Evolutionary conservation across 805 yeast species (phyloP).

Genomic region (Yarrowia sp.): DNA sequence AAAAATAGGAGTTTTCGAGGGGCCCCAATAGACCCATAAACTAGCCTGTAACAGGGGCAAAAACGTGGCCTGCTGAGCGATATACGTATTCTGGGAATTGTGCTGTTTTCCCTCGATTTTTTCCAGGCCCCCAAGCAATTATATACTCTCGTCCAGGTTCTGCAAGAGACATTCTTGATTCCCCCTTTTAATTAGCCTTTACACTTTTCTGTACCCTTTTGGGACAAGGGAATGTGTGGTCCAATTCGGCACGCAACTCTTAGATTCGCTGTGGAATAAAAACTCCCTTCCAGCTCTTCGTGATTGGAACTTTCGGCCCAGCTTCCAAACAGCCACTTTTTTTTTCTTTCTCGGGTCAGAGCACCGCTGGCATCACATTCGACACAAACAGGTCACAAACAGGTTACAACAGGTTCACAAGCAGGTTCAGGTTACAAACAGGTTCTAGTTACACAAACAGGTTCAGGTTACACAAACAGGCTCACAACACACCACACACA

Average conservation of each 20-base stretch:
- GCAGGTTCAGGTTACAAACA: background rate
- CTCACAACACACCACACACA: background rate
- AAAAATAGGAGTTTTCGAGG: constrained; percentile 2
- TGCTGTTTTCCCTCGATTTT: no score
- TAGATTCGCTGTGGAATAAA: background rate
- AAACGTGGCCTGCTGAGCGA: no score
- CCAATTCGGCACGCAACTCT: constrained; percentile 12
- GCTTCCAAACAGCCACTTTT: no score
- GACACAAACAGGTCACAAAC: no score
- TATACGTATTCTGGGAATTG: no score
- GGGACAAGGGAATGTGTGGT: constrained; percentile 25
- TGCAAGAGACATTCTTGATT: constrained; percentile 13
- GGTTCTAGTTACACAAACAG: background rate
- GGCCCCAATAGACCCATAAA: no score
- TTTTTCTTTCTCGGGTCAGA: no score
- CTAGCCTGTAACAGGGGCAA: no score
- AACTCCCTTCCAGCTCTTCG: background rate
- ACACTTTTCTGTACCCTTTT: constrained; percentile 6
- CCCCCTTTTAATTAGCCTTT: constrained; percentile 13
- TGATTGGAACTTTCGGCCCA: background rate
- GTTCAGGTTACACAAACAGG: background rate
- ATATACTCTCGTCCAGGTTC: no score
- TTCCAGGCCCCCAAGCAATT: no score
- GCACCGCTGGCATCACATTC: background rate
- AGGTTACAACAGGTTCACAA: background rate